phyloP scores from a whole-genome alignment of 129 eudicot genomes.

The Arctium lappa region DNA sequence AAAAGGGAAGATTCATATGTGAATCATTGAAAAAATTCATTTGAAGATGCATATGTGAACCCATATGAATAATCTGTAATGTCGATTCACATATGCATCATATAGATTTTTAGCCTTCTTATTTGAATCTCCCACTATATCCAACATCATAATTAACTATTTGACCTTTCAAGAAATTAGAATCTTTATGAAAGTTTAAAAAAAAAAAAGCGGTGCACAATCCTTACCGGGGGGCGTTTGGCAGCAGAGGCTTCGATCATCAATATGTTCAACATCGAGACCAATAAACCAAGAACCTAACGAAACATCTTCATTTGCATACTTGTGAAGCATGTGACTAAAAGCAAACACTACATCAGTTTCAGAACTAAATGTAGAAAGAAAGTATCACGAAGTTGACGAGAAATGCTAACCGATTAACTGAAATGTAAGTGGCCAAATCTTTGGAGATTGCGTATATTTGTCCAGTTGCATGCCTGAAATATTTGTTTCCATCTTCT shows the following conservation, averaged over 20 bases:
- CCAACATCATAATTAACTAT: background rate
- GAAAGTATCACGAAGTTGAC: background rate
- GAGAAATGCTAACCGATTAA: constrained; percentile 54
- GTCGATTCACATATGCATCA: too few species aligned
- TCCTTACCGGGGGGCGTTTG: constrained; percentile 71
- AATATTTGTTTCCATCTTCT: constrained; percentile 89
- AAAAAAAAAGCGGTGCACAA: background rate
- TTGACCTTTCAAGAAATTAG: background rate
- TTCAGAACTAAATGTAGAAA: background rate
- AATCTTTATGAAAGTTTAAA: background rate
- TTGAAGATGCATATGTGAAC: too few species aligned
- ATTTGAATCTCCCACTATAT: too few species aligned
- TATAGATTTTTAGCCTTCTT: too few species aligned
- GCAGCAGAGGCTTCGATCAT: constrained; percentile 85
- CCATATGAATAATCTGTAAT: too few species aligned
- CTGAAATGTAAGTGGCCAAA: constrained; percentile 78
- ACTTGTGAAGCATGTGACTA: constrained; percentile 73
- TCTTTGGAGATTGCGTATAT: constrained; percentile 82
- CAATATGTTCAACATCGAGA: constrained; percentile 87
- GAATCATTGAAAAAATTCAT: too few species aligned
- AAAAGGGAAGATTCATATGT: too few species aligned
- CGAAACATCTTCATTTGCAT: constrained; percentile 91
- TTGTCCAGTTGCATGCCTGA: constrained; percentile 95
- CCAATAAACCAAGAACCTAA: constrained; percentile 93
- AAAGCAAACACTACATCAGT: constrained; percentile 6